Conservation (phyloP, 2,329 filamentous ascomycete species). For the Grosmannia huntii region DNA sequence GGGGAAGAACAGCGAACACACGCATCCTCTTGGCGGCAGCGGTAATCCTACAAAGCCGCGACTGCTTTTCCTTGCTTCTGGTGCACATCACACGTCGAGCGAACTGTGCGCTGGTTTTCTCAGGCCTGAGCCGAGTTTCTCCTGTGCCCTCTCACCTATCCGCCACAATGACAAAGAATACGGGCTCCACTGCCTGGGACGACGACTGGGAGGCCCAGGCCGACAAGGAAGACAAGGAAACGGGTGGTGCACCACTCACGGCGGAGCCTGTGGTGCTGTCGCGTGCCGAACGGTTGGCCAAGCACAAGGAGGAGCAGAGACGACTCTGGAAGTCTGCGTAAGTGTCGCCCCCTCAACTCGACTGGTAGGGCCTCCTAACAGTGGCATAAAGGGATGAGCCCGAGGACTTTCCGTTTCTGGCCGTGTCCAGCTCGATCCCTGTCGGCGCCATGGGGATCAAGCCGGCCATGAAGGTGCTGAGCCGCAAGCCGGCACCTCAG, state of each 20-base stretch:
- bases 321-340: conserved; percentile 86
- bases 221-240: conserved; percentile 31
- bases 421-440: conserved; percentile 13
- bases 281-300: conserved; percentile 64
- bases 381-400: conserved; percentile 49
- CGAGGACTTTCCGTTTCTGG: conserved; percentile 60
- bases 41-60: not conserved
- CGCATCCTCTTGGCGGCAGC: not conserved
- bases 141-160: too few species aligned
- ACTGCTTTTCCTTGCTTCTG: not conserved
- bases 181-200: conserved; percentile 70
- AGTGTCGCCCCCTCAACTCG: conserved; percentile 15
- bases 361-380: not conserved
- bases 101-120: not conserved
- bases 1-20: not conserved
- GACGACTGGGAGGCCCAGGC: conserved; percentile 77
- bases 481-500: conserved; percentile 59
- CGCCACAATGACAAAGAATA: conserved; percentile 29
- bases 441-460: conserved; percentile 61
- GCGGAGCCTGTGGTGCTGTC: conserved; percentile 35
- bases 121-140: not conserved
- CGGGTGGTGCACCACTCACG: not conserved
- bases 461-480: conserved; percentile 70
- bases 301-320: conserved; percentile 72
- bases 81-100: not conserved